Percentiles rank a stretch among this genome's conserved stretches.
These are phyloP conservation scores for Trichothecium roseum DNA, from an alignment of 2,329 filamentous ascomycete species.

Conservation along the genomic window DNA sequence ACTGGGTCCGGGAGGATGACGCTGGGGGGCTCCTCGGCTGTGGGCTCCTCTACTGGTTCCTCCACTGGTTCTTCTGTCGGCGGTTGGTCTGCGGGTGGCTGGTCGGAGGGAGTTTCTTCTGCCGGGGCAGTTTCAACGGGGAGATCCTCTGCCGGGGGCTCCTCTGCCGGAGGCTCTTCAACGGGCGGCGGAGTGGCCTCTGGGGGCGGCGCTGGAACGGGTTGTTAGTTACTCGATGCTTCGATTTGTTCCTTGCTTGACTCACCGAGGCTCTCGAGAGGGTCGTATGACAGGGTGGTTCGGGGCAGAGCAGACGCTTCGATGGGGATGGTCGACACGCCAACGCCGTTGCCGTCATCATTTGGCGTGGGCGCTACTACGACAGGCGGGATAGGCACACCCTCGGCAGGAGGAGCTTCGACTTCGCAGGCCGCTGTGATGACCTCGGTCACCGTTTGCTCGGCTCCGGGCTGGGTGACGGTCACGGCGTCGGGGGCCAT, in stretches of 20 bases:
- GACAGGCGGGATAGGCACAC: neutral
- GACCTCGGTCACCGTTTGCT: neutral
- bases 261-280: neutral
- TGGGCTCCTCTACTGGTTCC: neutral
- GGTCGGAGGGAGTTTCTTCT: neutral
- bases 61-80: neutral
- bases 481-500: neutral
- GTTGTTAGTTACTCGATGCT: neutral
- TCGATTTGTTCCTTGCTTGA: neutral
- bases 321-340: slow-evolving; percentile 20
- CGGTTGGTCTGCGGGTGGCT: neutral
- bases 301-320: slow-evolving; percentile 13
- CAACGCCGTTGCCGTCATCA: slow-evolving; percentile 14
- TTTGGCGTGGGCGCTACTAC: slow-evolving; percentile 4
- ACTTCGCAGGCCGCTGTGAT: neutral
- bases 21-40: neutral
- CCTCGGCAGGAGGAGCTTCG: neutral
- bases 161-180: neutral
- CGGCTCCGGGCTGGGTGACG: too few species aligned
- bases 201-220: neutral
- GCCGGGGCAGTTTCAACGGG: neutral
- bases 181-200: neutral
- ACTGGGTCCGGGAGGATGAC: too few species aligned
- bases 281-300: slow-evolving; percentile 12
- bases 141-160: neutral